Evolutionary conservation across 73 alveolate genomes (phyloP).

Genomic region (Strombidium stylifer): DNA sequence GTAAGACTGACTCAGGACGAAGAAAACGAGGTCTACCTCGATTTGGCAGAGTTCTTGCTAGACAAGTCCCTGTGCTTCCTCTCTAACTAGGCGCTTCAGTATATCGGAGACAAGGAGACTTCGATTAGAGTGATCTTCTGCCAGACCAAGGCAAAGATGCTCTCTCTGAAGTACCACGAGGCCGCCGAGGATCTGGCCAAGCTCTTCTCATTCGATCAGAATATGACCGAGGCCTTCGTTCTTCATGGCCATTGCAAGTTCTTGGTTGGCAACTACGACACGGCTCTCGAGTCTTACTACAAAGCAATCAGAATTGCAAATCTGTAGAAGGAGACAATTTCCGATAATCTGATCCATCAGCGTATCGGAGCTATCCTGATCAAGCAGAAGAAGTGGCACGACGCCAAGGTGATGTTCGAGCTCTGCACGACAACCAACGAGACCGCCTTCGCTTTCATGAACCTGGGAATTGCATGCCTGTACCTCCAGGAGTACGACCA

Average conservation of each 20-base stretch:
- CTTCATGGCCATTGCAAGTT: conserved; percentile 71
- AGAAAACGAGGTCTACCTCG: background rate
- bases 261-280: conserved; percentile 55
- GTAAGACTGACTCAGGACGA: background rate
- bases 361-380: conserved; percentile 87
- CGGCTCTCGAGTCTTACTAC: conserved; percentile 67
- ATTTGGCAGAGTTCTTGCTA: conserved; percentile 7
- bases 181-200: conserved; percentile 50
- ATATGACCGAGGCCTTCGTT: conserved; percentile 54
- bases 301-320: conserved; percentile 61
- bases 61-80: conserved; percentile 34
- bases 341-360: conserved; percentile 57
- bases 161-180: conserved; percentile 64
- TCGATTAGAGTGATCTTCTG: conserved; percentile 36
- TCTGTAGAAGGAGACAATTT: background rate
- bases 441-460: conserved; percentile 24
- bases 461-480: background rate
- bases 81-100: conserved; percentile 9
- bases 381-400: conserved; percentile 84
- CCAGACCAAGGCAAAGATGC: conserved; percentile 51
- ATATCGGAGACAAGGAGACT: conserved; percentile 13
- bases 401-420: conserved; percentile 85
- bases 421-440: conserved; percentile 23
- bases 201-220: conserved; percentile 46
- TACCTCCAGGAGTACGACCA: background rate